Conservation (phyloP, 2,329 filamentous ascomycete species). For the Pseudocercospora fijiensis region DNA sequence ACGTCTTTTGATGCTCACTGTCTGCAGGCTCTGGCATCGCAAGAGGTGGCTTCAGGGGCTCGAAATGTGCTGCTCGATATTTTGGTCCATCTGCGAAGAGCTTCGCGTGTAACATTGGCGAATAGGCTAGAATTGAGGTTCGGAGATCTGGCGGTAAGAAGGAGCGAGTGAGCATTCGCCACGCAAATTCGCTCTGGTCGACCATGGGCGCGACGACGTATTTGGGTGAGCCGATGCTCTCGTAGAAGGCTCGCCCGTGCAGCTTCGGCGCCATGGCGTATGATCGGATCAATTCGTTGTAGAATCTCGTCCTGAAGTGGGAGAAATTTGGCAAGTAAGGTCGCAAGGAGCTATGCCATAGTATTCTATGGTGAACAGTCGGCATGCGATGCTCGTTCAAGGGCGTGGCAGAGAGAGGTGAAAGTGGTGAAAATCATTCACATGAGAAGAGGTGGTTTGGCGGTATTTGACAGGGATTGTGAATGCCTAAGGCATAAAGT, state of each 20-base stretch:
- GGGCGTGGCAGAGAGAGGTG: neutral
- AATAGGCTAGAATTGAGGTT: conserved; percentile 77
- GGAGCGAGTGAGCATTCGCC: conserved; percentile 93
- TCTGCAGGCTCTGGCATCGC: conserved; percentile 27
- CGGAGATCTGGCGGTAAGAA: conserved; percentile 67
- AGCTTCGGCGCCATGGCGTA: conserved; percentile 36
- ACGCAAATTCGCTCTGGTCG: conserved; percentile 96
- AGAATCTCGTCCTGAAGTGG: neutral
- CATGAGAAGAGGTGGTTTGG: neutral
- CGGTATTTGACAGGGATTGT: neutral
- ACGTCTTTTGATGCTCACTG: conserved; percentile 23
- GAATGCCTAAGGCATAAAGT: neutral
- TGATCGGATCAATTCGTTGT: neutral
- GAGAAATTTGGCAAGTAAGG: neutral
- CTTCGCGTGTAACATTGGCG: conserved; percentile 93
- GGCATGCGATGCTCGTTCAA: neutral
- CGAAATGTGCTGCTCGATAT: conserved; percentile 79
- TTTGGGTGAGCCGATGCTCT: conserved; percentile 90
- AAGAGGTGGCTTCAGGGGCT: conserved; percentile 54
- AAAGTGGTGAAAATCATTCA: neutral
- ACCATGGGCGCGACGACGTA: conserved; percentile 95
- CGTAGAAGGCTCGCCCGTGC: conserved; percentile 80
- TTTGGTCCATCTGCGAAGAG: conserved; percentile 75
- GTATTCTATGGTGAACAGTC: neutral
- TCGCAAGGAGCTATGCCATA: conserved; percentile 1